These are phyloP conservation scores for Saccharomycopsis sp. DNA, from an alignment of 805 yeast genomes.

Conservation along the genomic window DNA sequence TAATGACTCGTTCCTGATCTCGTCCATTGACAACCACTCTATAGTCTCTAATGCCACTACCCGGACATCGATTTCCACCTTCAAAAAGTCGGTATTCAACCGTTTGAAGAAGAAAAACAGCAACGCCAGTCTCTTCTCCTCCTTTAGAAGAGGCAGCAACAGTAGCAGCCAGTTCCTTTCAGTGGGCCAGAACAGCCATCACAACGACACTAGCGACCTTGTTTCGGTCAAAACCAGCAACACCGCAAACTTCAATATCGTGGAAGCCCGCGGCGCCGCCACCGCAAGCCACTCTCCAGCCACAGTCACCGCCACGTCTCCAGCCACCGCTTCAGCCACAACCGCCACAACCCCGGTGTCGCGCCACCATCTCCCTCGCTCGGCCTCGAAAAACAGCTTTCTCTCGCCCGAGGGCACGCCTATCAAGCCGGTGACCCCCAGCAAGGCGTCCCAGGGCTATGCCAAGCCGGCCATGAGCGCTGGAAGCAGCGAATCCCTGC, in stretches of 20 bases:
- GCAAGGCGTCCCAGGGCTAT: too few species aligned
- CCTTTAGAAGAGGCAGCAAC: background rate
- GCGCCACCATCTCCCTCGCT: background rate
- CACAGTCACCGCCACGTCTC: background rate
- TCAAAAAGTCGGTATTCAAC: constrained; percentile 16
- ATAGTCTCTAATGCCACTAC: constrained; percentile 19
- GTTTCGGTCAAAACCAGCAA: constrained; percentile 16
- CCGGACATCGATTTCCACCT: constrained; percentile 17
- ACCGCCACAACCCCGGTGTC: background rate
- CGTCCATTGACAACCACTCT: constrained; percentile 11
- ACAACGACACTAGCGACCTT: constrained; percentile 10
- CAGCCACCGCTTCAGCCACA: background rate
- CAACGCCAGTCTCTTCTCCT: background rate
- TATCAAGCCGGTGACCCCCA: background rate
- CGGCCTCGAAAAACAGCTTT: background rate
- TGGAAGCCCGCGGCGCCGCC: background rate
- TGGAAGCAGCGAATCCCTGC: background rate
- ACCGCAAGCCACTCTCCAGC: background rate
- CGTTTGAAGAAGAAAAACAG: constrained; percentile 8
- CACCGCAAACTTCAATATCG: constrained; percentile 18
- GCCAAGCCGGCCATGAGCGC: background rate
- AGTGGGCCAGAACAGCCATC: background rate
- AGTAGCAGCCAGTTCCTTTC: background rate
- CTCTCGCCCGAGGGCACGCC: constrained; percentile 1
- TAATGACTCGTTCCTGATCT: constrained; percentile 17